Base-by-base conservation (phyloP, 2,329 filamentous ascomycete genomes). In the Bipolaris sorokiniana region DNA sequence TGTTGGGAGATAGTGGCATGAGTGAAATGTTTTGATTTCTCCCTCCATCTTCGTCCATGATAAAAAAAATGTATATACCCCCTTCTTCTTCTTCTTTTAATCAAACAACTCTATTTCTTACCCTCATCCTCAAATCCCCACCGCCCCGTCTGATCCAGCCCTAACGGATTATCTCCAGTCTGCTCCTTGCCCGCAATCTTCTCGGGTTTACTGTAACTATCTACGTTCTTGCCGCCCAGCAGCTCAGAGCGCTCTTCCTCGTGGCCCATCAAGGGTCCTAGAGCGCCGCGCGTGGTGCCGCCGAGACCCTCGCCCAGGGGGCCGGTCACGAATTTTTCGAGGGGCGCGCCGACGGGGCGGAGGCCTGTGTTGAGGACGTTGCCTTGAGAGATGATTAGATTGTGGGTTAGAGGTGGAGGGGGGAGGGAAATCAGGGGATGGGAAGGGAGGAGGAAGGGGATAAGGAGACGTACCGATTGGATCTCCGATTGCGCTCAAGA, bases 221-320 rank as follows among this genome's bases (percentile, higher is more conserved):
- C 76, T 52, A 73, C 75, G 62, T 78, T 78, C 38, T 76, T 65
- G 1, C 76, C 76, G 40, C 76, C 76, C 16, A 78, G 31, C 18
- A 76, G 33, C 61, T 78, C 76, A 13, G 63, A 67, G 22, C 65
- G 64, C 64, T 78, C 76, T 5, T 75, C 64, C 23, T 77, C 63
- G 16, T 66, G 61, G 45, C 76, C 76, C 31, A 73, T 33, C 13
- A 77, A 40, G 0, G 76, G 76, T 1, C 71, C 75, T 7, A 78
- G 65, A 1, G 70, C 74, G 3, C 71, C 68, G 7, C 72, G 71
- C 7, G 76, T 78, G 20, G 68, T 59, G 53, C 74, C 74, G 59
- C 77, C 77, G 2, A 78, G 41, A 4, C 69, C 72, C 46, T 68
- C 66, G 59, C 72, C 72, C 5, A 79, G 66, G 1, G 76, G 76